Evolutionary conservation across 208 protist genomes (phyloP), one percentile per base, ranked within the genome.

Genomic region (Trypanosoma boissoni): DNA sequence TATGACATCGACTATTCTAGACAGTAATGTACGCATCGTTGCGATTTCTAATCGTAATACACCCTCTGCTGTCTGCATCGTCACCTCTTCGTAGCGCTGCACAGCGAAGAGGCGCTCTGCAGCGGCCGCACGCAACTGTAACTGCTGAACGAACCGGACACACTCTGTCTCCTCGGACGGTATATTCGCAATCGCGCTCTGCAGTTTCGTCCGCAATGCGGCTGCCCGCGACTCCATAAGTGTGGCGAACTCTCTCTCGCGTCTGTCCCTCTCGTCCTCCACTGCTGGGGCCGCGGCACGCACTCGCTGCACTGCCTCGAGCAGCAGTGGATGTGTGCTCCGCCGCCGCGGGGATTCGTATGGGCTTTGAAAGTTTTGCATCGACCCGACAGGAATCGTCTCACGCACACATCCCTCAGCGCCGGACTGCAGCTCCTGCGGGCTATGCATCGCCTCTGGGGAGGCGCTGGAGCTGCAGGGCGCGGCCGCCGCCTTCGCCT

Each of bases 41-140:
- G 68, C 59, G 21, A 78, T 57, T 62, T 94, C 84, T 56, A 81
- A 55, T 27, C 64, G 62, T 4, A 94, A 37, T 4, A 69, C 70
- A 9, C 63, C 31, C 16, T 89, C 69, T 14, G 83, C 74, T 9
- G 68, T 68, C 58, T 83, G 74, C n/a, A 91, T 64, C 6, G 87
- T 91, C 45, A 78, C 73, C 37, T 86, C 67, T 54, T 94, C 87
- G 50, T 78, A 71, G 3, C 60, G 69, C 67, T 84, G 63, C 39
- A 85, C 74, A n/a, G 66, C 21, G 51, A 77, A 81, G 10, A 91
- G 76, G 12, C 63, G 74, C 32, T 72, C 37, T n/a, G 83, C 83
- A 3, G 59, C 68, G 16, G 44, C 48, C 9, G 83, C 43, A 3
- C 83, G 75, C 23, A 61, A 42, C 58, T 74, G 54, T 46, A 93